Conservation (phyloP, 768 basidiomycete species). For the Trametes gibbosa region DNA sequence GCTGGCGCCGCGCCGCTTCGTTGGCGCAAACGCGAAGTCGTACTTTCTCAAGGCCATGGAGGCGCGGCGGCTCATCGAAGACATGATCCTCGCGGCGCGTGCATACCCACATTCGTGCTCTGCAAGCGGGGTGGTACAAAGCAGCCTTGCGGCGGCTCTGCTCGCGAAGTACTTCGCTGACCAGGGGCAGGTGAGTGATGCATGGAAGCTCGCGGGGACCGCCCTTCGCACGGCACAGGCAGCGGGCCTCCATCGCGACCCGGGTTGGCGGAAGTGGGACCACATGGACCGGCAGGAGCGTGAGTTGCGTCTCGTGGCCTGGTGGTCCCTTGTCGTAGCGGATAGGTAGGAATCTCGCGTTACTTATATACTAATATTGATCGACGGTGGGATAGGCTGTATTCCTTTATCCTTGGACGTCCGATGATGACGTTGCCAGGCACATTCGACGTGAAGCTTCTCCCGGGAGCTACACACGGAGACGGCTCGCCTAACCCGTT, state of each 20-base stretch:
- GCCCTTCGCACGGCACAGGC: conserved; percentile 27
- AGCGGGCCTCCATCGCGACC: conserved; percentile 29
- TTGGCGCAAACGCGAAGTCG: conserved; percentile 19
- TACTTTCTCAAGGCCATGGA: conserved; percentile 45
- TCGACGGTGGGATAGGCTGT: conserved; percentile 32
- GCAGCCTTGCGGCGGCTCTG: conserved; percentile 45
- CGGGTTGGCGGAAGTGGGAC: conserved; percentile 28
- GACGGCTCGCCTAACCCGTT: conserved; percentile 34
- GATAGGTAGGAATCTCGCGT: not conserved
- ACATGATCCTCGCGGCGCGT: conserved; percentile 29
- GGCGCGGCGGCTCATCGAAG: conserved; percentile 46
- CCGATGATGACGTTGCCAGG: conserved; percentile 40
- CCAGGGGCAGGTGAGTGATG: conserved; percentile 45
- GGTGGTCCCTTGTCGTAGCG: conserved; percentile 26
- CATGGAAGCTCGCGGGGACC: conserved; percentile 29
- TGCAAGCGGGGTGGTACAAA: conserved; percentile 42
- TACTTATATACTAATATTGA: no score
- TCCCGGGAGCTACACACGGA: conserved; percentile 15
- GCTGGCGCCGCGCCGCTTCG: conserved; percentile 32
- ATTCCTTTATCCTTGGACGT: conserved; percentile 44
- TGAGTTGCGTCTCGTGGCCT: conserved; percentile 23
- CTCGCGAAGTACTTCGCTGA: conserved; percentile 46
- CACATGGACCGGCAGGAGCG: conserved; percentile 26
- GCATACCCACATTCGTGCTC: conserved; percentile 18
- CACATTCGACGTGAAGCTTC: conserved; percentile 38